These are phyloP conservation scores for Monosporozyma aerobia DNA, from an alignment of 805 yeast species.

Conservation along the genomic window DNA sequence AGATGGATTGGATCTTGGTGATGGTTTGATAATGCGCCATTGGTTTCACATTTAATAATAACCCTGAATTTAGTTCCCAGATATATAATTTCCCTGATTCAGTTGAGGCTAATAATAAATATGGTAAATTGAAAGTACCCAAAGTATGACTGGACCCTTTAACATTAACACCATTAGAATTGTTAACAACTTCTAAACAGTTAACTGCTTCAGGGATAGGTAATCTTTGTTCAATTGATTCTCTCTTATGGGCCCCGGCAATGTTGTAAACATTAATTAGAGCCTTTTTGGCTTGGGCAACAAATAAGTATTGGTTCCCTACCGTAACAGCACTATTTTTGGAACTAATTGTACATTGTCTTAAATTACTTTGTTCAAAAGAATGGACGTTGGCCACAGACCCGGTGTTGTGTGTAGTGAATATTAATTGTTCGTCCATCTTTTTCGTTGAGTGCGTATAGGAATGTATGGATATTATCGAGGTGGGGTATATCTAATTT, in stretches of 20 bases:
- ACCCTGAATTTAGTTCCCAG: conserved; percentile 81
- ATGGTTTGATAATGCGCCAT: conserved; percentile 74
- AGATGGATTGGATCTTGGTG: conserved; percentile 46
- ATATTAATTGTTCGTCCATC: conserved; percentile 23
- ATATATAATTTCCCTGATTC: conserved; percentile 61
- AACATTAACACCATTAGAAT: neutral
- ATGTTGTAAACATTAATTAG: conserved; percentile 61
- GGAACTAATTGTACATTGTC: conserved; percentile 37
- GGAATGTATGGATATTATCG: no score
- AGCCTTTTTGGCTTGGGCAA: conserved; percentile 64
- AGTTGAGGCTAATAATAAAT: conserved; percentile 58
- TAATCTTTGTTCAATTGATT: conserved; percentile 63
- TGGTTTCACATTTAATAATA: conserved; percentile 59
- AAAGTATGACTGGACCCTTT: conserved; percentile 11
- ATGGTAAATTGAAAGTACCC: conserved; percentile 44
- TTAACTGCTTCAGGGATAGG: conserved; percentile 76
- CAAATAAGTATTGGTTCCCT: conserved; percentile 50
- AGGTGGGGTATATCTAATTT: no score
- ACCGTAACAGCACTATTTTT: conserved; percentile 43
- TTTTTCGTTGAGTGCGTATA: neutral
- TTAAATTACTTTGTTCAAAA: conserved; percentile 23
- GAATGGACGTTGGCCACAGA: conserved; percentile 24
- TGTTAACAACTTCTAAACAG: conserved; percentile 30
- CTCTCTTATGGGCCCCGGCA: conserved; percentile 29
- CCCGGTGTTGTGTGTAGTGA: conserved; percentile 24